Percentiles rank a stretch among this genome's conserved stretches.
phyloP scores from a whole-genome alignment of 805 yeast species.

The Alloascoidea hylecoeti region DNA sequence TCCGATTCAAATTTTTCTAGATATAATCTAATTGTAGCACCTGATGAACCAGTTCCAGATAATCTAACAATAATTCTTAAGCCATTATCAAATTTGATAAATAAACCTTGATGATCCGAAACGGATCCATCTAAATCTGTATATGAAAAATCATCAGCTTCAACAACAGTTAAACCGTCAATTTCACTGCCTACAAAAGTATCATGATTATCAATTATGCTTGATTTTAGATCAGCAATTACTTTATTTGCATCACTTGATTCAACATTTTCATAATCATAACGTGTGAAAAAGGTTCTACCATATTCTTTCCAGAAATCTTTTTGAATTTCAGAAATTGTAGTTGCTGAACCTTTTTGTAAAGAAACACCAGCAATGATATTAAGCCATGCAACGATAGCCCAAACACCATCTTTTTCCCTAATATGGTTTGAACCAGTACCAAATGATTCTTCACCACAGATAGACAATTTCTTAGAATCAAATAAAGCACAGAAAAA shows the following conservation, averaged over 20 bases:
- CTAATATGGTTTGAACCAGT: slow-evolving; percentile 96
- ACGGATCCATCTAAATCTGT: slow-evolving; percentile 93
- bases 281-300: slow-evolving; percentile 93
- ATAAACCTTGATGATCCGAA: slow-evolving; percentile 78
- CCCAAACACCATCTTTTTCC: slow-evolving; percentile 98
- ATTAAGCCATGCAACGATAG: slow-evolving; percentile 93
- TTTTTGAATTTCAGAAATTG: slow-evolving; percentile 68
- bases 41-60: slow-evolving; percentile 96
- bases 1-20: slow-evolving; percentile 72
- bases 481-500: slow-evolving; percentile 94
- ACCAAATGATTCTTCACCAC: slow-evolving; percentile 98
- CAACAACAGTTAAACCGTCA: slow-evolving; percentile 41
- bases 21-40: slow-evolving; percentile 91
- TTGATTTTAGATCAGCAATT: slow-evolving; percentile 33
- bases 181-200: slow-evolving; percentile 37
- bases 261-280: slow-evolving; percentile 79
- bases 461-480: slow-evolving; percentile 82
- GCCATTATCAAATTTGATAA: slow-evolving; percentile 68
- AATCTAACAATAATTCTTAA: slow-evolving; percentile 78
- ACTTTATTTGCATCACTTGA: slow-evolving; percentile 62
- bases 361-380: slow-evolving; percentile 72
- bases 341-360: slow-evolving; percentile 43
- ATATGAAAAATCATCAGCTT: slow-evolving; percentile 82
- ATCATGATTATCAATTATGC: slow-evolving; percentile 20
- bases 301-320: slow-evolving; percentile 90